A percentile compares a stretch with the other conserved stretches of the same genome.
phyloP scores from a whole-genome alignment of 345 rosid species.

The Eucalyptus microcorys region DNA sequence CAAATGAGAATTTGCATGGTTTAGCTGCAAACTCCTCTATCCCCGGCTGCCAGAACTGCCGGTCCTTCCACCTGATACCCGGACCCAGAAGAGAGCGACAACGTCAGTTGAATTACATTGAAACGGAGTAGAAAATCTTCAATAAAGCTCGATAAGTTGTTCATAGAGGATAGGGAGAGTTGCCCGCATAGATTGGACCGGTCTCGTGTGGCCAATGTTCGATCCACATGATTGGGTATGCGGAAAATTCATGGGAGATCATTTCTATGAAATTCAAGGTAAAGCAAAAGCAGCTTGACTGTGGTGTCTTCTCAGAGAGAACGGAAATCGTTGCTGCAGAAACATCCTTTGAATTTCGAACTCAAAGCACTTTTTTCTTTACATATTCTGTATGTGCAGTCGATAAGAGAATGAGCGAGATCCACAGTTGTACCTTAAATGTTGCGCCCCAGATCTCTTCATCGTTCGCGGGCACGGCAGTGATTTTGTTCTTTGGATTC shows the following conservation, averaged over 20 bases:
- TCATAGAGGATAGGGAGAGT: no score
- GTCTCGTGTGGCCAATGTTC: not conserved
- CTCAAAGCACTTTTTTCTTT: not conserved
- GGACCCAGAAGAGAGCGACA: not conserved
- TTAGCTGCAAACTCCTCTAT: not conserved
- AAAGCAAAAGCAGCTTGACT: not conserved
- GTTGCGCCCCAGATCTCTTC: constrained; percentile 97
- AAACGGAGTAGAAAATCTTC: not conserved
- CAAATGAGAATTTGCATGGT: not conserved
- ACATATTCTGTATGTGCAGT: not conserved
- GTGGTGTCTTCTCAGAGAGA: not conserved
- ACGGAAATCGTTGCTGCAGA: not conserved
- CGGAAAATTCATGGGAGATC: not conserved
- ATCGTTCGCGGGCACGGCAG: constrained; percentile 77
- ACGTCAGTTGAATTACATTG: no score
- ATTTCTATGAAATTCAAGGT: not conserved
- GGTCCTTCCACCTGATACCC: constrained; percentile 82
- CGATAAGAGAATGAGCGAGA: not conserved
- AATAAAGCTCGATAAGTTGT: not conserved
- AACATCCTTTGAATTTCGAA: not conserved
- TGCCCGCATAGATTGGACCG: no score
- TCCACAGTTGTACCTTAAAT: constrained; percentile 35
- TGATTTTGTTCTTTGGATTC: constrained; percentile 82
- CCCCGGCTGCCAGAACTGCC: constrained; percentile 49
- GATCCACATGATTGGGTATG: not conserved